phyloP scores from a whole-genome alignment of 2,329 filamentous ascomycete genomes.

The Apiospora pterosperma region DNA sequence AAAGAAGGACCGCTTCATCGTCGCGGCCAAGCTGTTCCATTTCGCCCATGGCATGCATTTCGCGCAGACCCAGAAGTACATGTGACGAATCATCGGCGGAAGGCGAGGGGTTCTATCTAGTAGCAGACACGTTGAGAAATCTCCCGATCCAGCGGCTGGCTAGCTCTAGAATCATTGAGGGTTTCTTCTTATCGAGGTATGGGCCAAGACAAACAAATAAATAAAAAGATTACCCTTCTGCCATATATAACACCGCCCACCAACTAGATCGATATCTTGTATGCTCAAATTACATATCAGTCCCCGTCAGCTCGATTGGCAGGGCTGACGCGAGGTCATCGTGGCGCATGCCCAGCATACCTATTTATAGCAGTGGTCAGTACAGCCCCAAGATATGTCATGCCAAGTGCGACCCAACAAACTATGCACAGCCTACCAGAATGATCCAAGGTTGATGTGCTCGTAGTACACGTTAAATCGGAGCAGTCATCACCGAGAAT shows the following conservation, averaged over 20 bases:
- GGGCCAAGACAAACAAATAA: background rate
- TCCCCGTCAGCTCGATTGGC: background rate
- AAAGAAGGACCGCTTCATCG: slow-evolving; percentile 45
- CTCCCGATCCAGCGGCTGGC: no score
- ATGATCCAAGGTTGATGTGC: background rate
- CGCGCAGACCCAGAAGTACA: slow-evolving; percentile 31
- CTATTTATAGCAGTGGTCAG: background rate
- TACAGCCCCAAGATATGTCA: background rate
- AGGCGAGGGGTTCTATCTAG: no score
- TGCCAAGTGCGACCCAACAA: background rate
- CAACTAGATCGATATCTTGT: background rate
- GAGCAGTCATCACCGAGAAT: no score
- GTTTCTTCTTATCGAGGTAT: background rate
- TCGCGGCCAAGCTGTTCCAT: slow-evolving; percentile 57
- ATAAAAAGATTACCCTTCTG: no score
- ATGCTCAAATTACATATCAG: no score
- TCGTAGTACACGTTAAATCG: background rate
- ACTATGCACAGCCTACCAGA: background rate
- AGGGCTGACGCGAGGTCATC: background rate
- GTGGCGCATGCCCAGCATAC: background rate
- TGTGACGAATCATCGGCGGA: background rate
- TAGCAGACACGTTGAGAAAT: no score
- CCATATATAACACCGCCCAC: background rate
- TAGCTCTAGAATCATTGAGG: no score
- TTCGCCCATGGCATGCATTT: slow-evolving; percentile 57